phyloP scores from a whole-genome alignment of 805 yeast genomes.

The Candida suzukii region DNA sequence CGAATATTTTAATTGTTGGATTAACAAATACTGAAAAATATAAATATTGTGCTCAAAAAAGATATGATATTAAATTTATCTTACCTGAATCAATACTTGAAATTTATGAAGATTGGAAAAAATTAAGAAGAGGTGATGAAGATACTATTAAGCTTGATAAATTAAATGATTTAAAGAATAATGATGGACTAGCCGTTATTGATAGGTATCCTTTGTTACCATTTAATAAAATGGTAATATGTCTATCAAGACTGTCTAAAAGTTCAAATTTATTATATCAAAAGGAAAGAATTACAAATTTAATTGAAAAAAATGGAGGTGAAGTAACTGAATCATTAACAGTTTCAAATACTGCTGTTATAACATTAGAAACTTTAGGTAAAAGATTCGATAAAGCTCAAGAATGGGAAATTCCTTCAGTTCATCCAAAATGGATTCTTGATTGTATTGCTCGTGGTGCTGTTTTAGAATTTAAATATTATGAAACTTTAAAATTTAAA shows the following conservation, averaged over 20 bases:
- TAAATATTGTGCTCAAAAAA: slow-evolving; percentile 38
- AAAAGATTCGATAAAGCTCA: slow-evolving; percentile 44
- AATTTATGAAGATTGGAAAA: slow-evolving; percentile 45
- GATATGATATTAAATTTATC: slow-evolving; percentile 54
- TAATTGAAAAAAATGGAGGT: slow-evolving; percentile 42
- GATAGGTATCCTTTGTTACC: slow-evolving; percentile 27
- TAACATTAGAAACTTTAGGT: slow-evolving; percentile 46
- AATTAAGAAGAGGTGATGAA: slow-evolving; percentile 26
- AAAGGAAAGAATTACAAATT: slow-evolving; percentile 24
- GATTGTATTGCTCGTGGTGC: slow-evolving; percentile 41
- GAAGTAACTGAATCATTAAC: slow-evolving; percentile 43
- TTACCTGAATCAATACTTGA: slow-evolving; percentile 36
- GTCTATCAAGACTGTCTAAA: slow-evolving; percentile 33
- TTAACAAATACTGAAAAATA: slow-evolving; percentile 49
- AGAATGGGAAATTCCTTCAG: slow-evolving; percentile 45
- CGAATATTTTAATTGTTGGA: slow-evolving; percentile 54
- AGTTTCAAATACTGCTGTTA: slow-evolving; percentile 33
- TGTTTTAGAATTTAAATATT: slow-evolving; percentile 32
- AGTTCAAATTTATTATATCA: slow-evolving; percentile 15
- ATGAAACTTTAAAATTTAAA: slow-evolving; percentile 22
- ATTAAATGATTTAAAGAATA: neutral
- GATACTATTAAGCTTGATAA: neutral
- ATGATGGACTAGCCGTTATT: neutral
- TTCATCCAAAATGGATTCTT: slow-evolving; percentile 44
- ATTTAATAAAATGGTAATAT: slow-evolving; percentile 37